phyloP scores from a whole-genome alignment of 139 green algal species.

The Chlamydomonas sphaeroides region DNA sequence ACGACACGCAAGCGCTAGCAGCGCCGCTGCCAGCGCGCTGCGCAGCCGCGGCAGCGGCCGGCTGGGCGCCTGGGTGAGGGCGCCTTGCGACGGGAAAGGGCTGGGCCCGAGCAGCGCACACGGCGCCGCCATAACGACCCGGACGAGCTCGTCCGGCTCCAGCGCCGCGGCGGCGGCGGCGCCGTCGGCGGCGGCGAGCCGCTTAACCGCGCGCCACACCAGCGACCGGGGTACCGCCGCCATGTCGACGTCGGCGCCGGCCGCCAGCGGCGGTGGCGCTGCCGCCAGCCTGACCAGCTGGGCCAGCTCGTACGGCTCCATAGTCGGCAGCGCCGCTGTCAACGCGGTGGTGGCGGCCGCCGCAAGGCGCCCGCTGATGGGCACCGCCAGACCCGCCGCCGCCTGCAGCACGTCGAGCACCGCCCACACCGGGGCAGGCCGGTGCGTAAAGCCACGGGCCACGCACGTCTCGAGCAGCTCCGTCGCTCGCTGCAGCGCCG shows the following conservation, averaged over 20 bases:
- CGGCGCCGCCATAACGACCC: conserved; percentile 1
- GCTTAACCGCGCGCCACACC: conserved; percentile 3
- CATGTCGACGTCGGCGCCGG: not conserved
- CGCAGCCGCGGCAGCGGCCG: not conserved
- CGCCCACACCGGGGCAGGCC: not conserved
- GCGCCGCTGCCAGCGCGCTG: not conserved
- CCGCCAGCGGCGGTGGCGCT: not conserved
- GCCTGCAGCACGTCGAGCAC: conserved; percentile 29
- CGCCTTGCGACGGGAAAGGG: too few relatives aligned
- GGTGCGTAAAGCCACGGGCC: conserved; percentile 4
- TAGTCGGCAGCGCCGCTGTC: not conserved
- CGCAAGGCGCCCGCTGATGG: not conserved
- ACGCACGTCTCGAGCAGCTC: not conserved
- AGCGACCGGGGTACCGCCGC: conserved; percentile 1
- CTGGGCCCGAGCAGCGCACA: too few relatives aligned
- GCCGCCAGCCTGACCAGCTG: conserved; percentile 18
- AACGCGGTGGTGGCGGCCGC: not conserved
- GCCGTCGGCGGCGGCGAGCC: not conserved
- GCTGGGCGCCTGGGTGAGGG: too few relatives aligned
- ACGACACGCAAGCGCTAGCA: conserved; percentile 17
- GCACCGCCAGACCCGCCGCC: conserved; percentile 1
- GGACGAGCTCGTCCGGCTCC: conserved; percentile 25
- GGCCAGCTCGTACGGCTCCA: conserved; percentile 11
- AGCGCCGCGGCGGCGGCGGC: not conserved
- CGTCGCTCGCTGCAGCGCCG: conserved; percentile 5